These are phyloP conservation scores for Schizothecium vesticola DNA, from an alignment of 495 filamentous ascomycete genomes.

Conservation along the genomic window DNA sequence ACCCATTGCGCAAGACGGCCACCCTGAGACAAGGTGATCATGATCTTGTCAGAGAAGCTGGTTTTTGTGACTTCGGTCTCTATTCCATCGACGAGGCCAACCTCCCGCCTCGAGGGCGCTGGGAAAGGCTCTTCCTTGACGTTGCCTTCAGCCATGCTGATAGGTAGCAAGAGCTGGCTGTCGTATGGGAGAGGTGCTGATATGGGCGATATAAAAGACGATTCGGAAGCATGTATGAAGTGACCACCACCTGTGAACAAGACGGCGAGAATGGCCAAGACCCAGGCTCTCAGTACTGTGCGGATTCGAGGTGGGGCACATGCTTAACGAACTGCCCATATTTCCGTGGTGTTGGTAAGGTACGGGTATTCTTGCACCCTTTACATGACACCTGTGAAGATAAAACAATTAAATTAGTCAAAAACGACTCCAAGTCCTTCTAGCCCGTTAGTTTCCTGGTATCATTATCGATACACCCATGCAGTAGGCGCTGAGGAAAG, in stretches of 20 bases:
- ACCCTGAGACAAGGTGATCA: conserved; percentile 81
- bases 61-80: conserved; percentile 65
- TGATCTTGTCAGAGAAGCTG: conserved; percentile 84
- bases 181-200: neutral
- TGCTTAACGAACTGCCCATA: neutral
- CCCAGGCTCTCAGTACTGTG: neutral
- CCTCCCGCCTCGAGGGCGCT: conserved; percentile 61
- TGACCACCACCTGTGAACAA: neutral
- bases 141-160: conserved; percentile 20
- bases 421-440: neutral
- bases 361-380: neutral
- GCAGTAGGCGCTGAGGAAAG: neutral
- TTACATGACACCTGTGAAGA: neutral
- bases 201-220: conserved; percentile 48
- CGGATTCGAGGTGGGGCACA: neutral
- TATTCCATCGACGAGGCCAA: conserved; percentile 59
- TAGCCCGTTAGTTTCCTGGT: neutral
- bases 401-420: neutral
- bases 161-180: neutral
- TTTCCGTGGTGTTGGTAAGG: too few species aligned
- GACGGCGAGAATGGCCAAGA: neutral
- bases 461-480: neutral
- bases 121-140: conserved; percentile 58
- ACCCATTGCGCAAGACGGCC: conserved; percentile 93
- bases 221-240: conserved; percentile 16